Evolutionary conservation across 306 rosid species (phyloP).

Genomic region (Prinsepia uniflora): DNA sequence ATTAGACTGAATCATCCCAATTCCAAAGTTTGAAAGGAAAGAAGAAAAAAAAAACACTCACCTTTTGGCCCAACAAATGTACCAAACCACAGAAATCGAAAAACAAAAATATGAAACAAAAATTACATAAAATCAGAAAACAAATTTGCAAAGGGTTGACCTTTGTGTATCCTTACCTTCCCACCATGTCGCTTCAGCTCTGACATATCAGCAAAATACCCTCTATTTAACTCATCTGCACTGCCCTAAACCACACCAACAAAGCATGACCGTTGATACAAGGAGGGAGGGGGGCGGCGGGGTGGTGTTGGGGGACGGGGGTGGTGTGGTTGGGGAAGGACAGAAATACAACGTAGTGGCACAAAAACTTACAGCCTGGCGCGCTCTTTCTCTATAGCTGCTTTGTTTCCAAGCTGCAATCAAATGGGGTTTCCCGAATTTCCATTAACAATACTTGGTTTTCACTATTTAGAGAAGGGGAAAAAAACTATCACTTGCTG

Average conservation of each 20-base stretch:
- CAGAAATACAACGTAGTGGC: not conserved
- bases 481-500: not conserved
- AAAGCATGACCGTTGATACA: conserved; percentile 23
- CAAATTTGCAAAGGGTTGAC: not conserved
- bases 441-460: not conserved
- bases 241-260: conserved; percentile 51
- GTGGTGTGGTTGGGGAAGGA: too few relatives aligned
- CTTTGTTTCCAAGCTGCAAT: conserved; percentile 62
- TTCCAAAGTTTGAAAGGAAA: not conserved
- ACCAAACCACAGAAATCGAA: not conserved
- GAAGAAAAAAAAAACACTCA: not conserved
- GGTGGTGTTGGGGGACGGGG: too few relatives aligned
- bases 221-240: conserved; percentile 83
- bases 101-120: not conserved
- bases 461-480: not conserved
- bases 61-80: not conserved
- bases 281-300: too few relatives aligned
- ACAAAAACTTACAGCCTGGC: conserved; percentile 73
- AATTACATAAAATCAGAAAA: not conserved
- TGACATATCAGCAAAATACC: conserved; percentile 71
- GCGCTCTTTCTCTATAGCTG: conserved; percentile 67
- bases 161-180: conserved; percentile 57
- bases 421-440: conserved; percentile 3
- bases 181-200: conserved; percentile 83
- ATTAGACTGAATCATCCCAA: not conserved